phyloP scores from a whole-genome alignment of 495 filamentous ascomycete species.

The Podospora pseudoanserina region DNA sequence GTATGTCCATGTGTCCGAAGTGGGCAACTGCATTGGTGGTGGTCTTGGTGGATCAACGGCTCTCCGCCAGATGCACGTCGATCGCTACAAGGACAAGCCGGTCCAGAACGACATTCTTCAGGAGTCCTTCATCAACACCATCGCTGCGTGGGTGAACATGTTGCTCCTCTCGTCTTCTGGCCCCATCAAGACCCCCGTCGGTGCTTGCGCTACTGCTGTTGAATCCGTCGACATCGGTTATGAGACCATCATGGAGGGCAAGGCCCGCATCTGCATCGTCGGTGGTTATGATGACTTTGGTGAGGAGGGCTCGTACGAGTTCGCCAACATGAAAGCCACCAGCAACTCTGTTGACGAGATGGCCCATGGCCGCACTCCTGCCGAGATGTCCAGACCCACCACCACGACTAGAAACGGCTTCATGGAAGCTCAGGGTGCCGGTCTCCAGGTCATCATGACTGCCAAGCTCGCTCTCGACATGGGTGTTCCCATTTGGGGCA shows the following conservation, averaged over 20 bases:
- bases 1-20: constrained; percentile 96
- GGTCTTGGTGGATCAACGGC: constrained; percentile 93
- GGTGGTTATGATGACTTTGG: constrained; percentile 99
- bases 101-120: constrained; percentile 98
- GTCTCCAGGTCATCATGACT: constrained; percentile 98
- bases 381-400: constrained; percentile 96
- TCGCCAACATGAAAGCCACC: constrained; percentile 99
- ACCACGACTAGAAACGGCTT: constrained; percentile 96
- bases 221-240: constrained; percentile 97
- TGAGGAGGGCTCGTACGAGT: constrained; percentile 98
- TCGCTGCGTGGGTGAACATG: constrained; percentile 99
- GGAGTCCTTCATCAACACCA: constrained; percentile 99
- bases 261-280: constrained; percentile 93
- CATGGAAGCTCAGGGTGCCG: constrained; percentile 99
- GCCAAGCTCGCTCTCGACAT: constrained; percentile 94
- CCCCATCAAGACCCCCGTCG: constrained; percentile 97
- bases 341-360: constrained; percentile 96
- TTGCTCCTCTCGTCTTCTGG: constrained; percentile 92
- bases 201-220: constrained; percentile 94
- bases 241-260: constrained; percentile 96
- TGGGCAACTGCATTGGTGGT: constrained; percentile 97
- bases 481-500: constrained; percentile 96
- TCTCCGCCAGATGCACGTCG: constrained; percentile 96
- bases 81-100: constrained; percentile 94
- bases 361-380: constrained; percentile 88